These are phyloP conservation scores for Coprinopsis sp. DNA, from an alignment of 768 basidiomycete genomes.

Conservation along the genomic window DNA sequence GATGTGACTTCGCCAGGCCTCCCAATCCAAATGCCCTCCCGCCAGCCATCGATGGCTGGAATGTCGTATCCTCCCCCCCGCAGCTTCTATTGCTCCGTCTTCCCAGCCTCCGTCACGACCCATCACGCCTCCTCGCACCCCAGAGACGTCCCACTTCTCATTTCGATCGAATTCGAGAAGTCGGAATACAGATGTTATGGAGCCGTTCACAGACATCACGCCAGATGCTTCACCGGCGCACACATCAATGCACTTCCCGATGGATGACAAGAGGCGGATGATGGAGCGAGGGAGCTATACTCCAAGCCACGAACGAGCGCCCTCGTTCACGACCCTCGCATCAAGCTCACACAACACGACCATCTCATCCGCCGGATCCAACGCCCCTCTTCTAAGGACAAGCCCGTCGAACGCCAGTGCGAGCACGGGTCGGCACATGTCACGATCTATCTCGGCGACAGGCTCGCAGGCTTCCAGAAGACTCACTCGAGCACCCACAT, in stretches of 20 bases:
- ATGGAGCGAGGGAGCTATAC: background rate
- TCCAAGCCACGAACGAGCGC: background rate
- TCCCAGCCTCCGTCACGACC: conserved; percentile 1
- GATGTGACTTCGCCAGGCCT: background rate
- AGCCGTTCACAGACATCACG: conserved; percentile 3
- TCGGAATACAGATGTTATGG: background rate
- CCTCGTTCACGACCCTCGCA: conserved; percentile 4
- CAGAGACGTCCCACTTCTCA: background rate
- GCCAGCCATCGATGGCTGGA: background rate
- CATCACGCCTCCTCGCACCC: background rate
- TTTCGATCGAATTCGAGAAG: background rate
- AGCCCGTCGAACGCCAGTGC: background rate
- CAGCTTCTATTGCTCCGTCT: background rate
- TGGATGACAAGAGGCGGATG: conserved; percentile 3
- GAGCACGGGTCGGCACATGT: no score
- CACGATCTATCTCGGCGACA: no score
- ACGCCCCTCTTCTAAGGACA: background rate
- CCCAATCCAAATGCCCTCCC: background rate
- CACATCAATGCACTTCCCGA: conserved; percentile 1
- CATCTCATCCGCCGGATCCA: background rate
- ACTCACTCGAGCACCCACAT: conserved; percentile 5
- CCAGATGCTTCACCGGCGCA: background rate
- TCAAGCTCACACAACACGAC: conserved; percentile 2
- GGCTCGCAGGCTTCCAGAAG: no score
- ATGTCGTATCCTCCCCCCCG: conserved; percentile 7